Conservation (phyloP, 805 yeast species). For the Ogataea angusta region DNA sequence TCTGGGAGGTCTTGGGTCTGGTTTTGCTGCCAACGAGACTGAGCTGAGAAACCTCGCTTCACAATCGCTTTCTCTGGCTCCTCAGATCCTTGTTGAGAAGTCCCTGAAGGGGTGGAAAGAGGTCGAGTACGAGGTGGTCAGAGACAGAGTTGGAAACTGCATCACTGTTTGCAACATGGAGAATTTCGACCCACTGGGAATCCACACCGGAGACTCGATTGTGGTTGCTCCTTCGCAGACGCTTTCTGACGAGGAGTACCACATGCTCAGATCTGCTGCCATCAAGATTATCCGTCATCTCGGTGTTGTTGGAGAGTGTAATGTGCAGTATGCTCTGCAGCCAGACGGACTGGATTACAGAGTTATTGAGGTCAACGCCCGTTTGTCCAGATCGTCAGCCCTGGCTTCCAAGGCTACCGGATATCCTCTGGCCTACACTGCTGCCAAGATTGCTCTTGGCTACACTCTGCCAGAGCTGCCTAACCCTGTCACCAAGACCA, state of each 20-base stretch:
- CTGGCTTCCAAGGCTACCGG: constrained; percentile 98
- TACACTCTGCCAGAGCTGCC: constrained; percentile 87
- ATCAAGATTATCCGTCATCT: constrained; percentile 94
- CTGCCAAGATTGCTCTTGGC: constrained; percentile 93
- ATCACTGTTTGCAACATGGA: constrained; percentile 99
- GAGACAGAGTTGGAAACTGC: constrained; percentile 96
- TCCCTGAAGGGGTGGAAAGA: constrained; percentile 99
- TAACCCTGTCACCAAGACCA: constrained; percentile 89
- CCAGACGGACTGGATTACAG: constrained; percentile 94
- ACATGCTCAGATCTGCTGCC: constrained; percentile 97
- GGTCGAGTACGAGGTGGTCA: constrained; percentile 96
- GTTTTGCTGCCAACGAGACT: constrained; percentile 86
- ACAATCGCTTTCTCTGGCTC: constrained; percentile 91
- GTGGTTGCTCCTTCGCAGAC: constrained; percentile 99
- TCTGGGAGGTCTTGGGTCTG: constrained; percentile 96
- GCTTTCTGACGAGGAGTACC: constrained; percentile 91
- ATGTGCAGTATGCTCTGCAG: constrained; percentile 93
- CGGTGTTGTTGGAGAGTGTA: constrained; percentile 99
- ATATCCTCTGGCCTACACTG: constrained; percentile 96
- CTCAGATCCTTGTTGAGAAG: constrained; percentile 92
- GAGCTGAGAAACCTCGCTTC: constrained; percentile 82
- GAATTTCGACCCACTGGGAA: constrained; percentile 96
- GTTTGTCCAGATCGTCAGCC: constrained; percentile 96
- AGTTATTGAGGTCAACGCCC: constrained; percentile 96
- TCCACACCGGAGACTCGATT: constrained; percentile 98